phyloP scores from a whole-genome alignment of 768 basidiomycete genomes.

The Chalciporus chontae region DNA sequence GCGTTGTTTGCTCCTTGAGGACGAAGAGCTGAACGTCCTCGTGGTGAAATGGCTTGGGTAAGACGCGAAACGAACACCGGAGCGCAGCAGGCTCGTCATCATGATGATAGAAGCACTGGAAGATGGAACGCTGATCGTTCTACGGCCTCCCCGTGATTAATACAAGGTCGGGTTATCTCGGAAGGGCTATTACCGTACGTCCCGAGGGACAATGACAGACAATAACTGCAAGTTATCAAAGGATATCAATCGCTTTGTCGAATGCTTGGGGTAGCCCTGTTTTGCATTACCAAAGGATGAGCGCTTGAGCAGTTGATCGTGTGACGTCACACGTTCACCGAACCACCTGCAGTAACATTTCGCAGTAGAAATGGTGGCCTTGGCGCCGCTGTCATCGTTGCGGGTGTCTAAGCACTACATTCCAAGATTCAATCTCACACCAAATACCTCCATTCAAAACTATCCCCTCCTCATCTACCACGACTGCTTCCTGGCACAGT shows the following conservation, averaged over 20 bases:
- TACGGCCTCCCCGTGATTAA: background rate
- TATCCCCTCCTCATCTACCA: slow-evolving; percentile 39
- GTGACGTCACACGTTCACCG: background rate
- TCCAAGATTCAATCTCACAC: slow-evolving; percentile 30
- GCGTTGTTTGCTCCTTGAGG: slow-evolving; percentile 32
- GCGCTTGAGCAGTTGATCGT: background rate
- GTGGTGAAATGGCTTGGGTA: background rate
- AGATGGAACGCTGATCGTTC: background rate
- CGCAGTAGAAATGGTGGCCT: background rate
- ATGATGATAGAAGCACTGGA: background rate
- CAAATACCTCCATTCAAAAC: slow-evolving; percentile 34
- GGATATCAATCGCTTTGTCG: too few species aligned
- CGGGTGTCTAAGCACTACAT: slow-evolving; percentile 31
- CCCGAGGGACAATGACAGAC: too few species aligned
- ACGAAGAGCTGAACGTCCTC: slow-evolving; percentile 40
- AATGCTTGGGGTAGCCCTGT: too few species aligned
- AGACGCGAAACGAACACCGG: slow-evolving; percentile 6
- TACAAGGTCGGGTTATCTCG: slow-evolving; percentile 16
- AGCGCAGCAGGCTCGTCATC: slow-evolving; percentile 18
- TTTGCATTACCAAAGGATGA: too few species aligned
- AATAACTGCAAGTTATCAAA: too few species aligned
- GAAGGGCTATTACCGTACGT: background rate
- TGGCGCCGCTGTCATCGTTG: slow-evolving; percentile 23
- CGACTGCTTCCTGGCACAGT: slow-evolving; percentile 25
- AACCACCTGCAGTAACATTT: too few species aligned